Base-by-base conservation (phyloP, 768 basidiomycete genomes). In the Kwoniella dejecticola region DNA sequence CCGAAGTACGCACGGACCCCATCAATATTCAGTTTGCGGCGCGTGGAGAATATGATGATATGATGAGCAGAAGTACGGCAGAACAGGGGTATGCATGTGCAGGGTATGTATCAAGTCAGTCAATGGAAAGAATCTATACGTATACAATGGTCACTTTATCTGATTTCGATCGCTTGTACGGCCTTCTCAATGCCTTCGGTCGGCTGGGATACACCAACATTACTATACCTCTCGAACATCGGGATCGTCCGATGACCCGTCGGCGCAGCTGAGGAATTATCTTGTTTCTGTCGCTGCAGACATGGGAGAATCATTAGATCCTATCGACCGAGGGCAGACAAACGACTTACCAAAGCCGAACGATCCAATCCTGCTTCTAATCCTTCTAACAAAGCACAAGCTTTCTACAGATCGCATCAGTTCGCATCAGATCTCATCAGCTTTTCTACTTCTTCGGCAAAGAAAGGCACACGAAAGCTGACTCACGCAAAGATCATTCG, bases 331-430 rank as follows among this genome's bases (percentile, higher is more conserved):
- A 13, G 27, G 10, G 11, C 56, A 52, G 55, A 54, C 46, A 40
- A n/a, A 23, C 6, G n/a, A 36, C 79, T 58, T 60, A 80, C 79
- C 45, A 79, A 60, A 13, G 77, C 78, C 7, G 76, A 63, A 17
- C 62, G 53, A 38, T 76, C 87, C 81, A 90, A 83, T 13, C 93
- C 92, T 40, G 89, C 84, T 77, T 96, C 92, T 15, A 97, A 82
- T 7, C 93, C 91, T 79, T 97, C 91, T 0, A 97, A 82, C 4
- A 97, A 81, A 0, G 88, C 89, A 64, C 94, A 96, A 0, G 93
- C 94, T 69, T 79, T 79, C 72, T 76, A 55, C 36, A 27, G 8
- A 4, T 33, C 12, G 4, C 11, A 36, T 55, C 27, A 62, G 52
- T 36, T 19, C 8, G 0, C 7, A 12, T n/a, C 38, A 6, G 11